phyloP scores from a whole-genome alignment of 1,139 yeast genomes.

The Blastobotrys proliferans region DNA sequence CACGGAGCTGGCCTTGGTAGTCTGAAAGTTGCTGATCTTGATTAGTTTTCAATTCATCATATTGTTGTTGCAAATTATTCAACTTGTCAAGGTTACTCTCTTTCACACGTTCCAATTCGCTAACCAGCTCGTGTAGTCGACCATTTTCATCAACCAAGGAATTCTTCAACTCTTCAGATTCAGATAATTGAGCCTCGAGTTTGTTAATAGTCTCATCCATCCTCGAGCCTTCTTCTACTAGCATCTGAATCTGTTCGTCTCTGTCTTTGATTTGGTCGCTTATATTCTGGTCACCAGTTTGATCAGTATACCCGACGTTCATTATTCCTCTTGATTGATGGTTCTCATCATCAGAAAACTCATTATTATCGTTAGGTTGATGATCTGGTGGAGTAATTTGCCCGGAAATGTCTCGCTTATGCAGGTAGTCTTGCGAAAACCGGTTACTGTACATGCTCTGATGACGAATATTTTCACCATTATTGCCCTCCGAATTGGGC shows the following conservation, averaged over 20 bases:
- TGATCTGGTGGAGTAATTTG: constrained; percentile 18
- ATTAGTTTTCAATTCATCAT: not conserved
- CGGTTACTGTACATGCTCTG: constrained; percentile 5
- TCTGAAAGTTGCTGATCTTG: constrained; percentile 10
- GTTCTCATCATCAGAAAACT: no score
- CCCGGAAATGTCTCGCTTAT: constrained; percentile 10
- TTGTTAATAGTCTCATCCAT: constrained; percentile 29
- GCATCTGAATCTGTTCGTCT: constrained; percentile 31
- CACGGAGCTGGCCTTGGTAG: constrained; percentile 14
- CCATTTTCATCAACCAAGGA: constrained; percentile 34
- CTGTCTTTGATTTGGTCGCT: constrained; percentile 22
- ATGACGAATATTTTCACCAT: constrained; percentile 5
- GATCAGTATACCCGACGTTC: not conserved
- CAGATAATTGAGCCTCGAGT: constrained; percentile 30
- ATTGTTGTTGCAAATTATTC: constrained; percentile 4
- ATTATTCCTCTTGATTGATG: not conserved
- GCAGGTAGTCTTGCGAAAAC: not conserved
- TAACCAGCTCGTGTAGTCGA: constrained; percentile 29
- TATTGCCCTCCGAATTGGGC: not conserved
- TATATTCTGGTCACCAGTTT: constrained; percentile 7
- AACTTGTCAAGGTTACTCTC: constrained; percentile 17
- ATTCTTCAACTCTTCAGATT: constrained; percentile 28
- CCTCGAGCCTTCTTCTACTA: constrained; percentile 30
- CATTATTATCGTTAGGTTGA: not conserved
- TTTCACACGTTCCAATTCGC: constrained; percentile 26